Conservation (phyloP, 2,329 filamentous ascomycete genomes). For the Dothistroma septosporum region DNA sequence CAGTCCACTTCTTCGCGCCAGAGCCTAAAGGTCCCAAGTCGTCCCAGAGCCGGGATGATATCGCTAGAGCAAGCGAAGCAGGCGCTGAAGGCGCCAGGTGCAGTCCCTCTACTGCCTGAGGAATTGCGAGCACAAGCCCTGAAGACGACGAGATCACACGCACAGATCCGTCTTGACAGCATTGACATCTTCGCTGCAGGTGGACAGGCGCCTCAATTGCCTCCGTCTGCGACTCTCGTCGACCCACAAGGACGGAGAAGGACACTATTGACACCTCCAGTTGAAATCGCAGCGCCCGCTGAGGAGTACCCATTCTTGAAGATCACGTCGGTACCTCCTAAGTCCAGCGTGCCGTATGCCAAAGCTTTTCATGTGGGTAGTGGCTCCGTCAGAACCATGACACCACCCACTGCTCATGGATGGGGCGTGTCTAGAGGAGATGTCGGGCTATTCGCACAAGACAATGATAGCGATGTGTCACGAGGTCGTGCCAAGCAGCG, state of each 20-base stretch:
- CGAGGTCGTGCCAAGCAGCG: slow-evolving; percentile 15
- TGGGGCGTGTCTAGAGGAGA: slow-evolving; percentile 9
- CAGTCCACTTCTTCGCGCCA: neutral
- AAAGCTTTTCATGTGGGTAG: slow-evolving; percentile 16
- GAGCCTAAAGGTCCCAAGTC: neutral
- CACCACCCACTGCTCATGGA: slow-evolving; percentile 2
- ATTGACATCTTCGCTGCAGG: slow-evolving; percentile 11
- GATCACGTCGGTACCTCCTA: neutral
- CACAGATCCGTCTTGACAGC: slow-evolving; percentile 18
- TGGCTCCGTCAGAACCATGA: slow-evolving; percentile 17
- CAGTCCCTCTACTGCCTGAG: slow-evolving; percentile 31
- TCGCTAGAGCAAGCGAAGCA: slow-evolving; percentile 29
- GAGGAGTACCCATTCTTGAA: neutral
- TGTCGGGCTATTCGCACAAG: neutral
- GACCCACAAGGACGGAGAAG: slow-evolving; percentile 21
- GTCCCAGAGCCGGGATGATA: slow-evolving; percentile 20
- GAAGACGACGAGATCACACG: slow-evolving; percentile 18
- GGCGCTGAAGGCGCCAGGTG: slow-evolving; percentile 25
- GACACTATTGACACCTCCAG: slow-evolving; percentile 10
- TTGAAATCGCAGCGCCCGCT: neutral
- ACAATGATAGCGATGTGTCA: slow-evolving; percentile 11
- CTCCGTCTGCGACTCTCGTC: slow-evolving; percentile 10
- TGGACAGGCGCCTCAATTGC: neutral
- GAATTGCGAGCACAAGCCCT: slow-evolving; percentile 28
- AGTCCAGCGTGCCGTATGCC: neutral